phyloP scores from a whole-genome alignment of 495 filamentous ascomycete species.

The Penicillium robsamsonii region DNA sequence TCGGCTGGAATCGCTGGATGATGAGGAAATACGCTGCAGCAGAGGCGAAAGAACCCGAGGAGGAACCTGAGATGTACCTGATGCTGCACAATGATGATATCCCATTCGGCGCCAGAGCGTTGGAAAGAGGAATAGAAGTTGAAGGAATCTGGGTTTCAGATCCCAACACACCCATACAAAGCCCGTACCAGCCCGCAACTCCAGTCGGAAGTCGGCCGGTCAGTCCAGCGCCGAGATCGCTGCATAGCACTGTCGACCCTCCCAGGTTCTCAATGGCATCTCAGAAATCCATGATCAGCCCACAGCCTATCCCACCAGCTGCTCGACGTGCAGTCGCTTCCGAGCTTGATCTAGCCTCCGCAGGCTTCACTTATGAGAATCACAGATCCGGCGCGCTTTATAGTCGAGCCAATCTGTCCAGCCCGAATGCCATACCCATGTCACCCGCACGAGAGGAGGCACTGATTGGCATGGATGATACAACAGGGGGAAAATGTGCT shows the following conservation, averaged over 20 bases:
- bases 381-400: constrained; percentile 12
- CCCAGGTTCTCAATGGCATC: constrained; percentile 1
- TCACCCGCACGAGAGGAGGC: constrained; percentile 8
- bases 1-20: constrained; percentile 59
- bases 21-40: constrained; percentile 62
- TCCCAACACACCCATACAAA: constrained; percentile 47
- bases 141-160: constrained; percentile 88
- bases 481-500: constrained; percentile 13
- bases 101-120: constrained; percentile 85
- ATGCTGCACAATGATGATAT: constrained; percentile 56
- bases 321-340: neutral
- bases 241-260: neutral
- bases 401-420: constrained; percentile 9
- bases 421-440: neutral
- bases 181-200: constrained; percentile 25
- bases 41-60: constrained; percentile 62
- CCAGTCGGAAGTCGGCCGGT: constrained; percentile 17
- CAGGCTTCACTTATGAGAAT: constrained; percentile 11
- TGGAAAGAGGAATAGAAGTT: constrained; percentile 81
- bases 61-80: constrained; percentile 28
- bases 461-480: constrained; percentile 9
- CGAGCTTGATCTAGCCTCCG: constrained; percentile 12
- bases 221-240: constrained; percentile 13
- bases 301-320: constrained; percentile 3
- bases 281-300: neutral